Percentiles rank a stretch among this genome's conserved stretches.
Conservation (phyloP, 2,329 filamentous ascomycete genomes). For the Diaporthe helianthi region DNA sequence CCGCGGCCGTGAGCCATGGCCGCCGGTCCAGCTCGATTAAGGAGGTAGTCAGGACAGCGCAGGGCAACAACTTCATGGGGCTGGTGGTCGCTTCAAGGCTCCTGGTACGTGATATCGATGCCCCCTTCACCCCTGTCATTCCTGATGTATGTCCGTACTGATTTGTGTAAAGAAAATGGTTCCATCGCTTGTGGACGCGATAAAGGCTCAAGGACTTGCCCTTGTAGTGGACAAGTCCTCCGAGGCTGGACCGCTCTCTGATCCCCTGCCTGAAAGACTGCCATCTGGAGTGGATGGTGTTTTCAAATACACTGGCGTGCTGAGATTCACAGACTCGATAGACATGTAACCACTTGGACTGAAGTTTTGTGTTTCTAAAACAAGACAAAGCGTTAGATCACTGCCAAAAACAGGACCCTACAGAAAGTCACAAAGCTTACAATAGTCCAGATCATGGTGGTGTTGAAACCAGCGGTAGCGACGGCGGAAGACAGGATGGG, state of each 20-base stretch:
- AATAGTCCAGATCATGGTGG: background rate
- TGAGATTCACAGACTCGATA: conserved; percentile 93
- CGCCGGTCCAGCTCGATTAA: conserved; percentile 86
- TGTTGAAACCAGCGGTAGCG: background rate
- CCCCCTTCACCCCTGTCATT: background rate
- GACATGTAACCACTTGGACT: conserved; percentile 58
- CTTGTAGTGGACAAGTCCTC: conserved; percentile 87
- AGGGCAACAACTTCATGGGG: conserved; percentile 98
- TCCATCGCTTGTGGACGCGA: conserved; percentile 87
- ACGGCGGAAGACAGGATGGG: background rate
- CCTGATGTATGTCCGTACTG: conserved; percentile 15
- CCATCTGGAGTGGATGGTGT: conserved; percentile 88
- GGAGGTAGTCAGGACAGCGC: conserved; percentile 89
- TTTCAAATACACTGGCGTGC: conserved; percentile 82
- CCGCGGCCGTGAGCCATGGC: conserved; percentile 60
- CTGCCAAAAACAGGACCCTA: background rate
- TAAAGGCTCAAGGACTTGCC: conserved; percentile 92
- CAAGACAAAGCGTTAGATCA: too few species aligned
- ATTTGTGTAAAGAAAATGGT: conserved; percentile 77
- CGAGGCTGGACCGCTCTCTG: conserved; percentile 53
- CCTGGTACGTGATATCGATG: conserved; percentile 66
- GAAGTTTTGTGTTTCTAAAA: background rate
- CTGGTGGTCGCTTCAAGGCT: conserved; percentile 88
- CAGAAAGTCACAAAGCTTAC: background rate
- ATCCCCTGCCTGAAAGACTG: conserved; percentile 63